These are phyloP conservation scores for Populus davidiana DNA, from an alignment of 345 rosid species.

Conservation along the genomic window DNA sequence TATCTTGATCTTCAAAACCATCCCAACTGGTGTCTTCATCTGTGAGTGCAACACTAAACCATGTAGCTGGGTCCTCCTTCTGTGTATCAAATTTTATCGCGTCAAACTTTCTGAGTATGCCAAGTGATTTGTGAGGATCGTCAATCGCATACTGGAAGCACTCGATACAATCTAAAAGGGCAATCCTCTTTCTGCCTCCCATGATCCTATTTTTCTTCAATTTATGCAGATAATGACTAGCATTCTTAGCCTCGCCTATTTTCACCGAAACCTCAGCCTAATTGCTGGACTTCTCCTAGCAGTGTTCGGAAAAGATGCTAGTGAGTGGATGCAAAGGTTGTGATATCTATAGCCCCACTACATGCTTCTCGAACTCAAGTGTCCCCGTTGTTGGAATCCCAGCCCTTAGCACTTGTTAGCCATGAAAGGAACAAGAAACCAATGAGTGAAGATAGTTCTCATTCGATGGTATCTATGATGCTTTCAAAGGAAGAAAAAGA, in stretches of 20 bases:
- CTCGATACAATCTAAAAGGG: conserved; percentile 73
- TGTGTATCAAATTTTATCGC: conserved; percentile 44
- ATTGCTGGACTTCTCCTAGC: conserved; percentile 59
- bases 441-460: conserved; percentile 1
- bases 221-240: conserved; percentile 23
- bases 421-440: conserved; percentile 29
- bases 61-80: conserved; percentile 62
- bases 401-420: conserved; percentile 1
- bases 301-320: conserved; percentile 51
- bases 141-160: conserved; percentile 49
- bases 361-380: conserved; percentile 67
- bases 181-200: conserved; percentile 42
- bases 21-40: conserved; percentile 73
- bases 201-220: conserved; percentile 24
- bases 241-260: conserved; percentile 46
- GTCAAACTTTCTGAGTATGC: conserved; percentile 47
- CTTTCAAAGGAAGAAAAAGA: not conserved
- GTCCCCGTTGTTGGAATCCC: not conserved
- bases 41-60: conserved; percentile 71
- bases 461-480: not conserved
- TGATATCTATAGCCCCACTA: conserved; percentile 61
- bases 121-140: conserved; percentile 59
- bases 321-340: conserved; percentile 53
- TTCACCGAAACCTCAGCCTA: conserved; percentile 92
- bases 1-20: conserved; percentile 49